Base-by-base conservation (phyloP, 176 grass and related monocot genomes). In the Typha latifolia region DNA sequence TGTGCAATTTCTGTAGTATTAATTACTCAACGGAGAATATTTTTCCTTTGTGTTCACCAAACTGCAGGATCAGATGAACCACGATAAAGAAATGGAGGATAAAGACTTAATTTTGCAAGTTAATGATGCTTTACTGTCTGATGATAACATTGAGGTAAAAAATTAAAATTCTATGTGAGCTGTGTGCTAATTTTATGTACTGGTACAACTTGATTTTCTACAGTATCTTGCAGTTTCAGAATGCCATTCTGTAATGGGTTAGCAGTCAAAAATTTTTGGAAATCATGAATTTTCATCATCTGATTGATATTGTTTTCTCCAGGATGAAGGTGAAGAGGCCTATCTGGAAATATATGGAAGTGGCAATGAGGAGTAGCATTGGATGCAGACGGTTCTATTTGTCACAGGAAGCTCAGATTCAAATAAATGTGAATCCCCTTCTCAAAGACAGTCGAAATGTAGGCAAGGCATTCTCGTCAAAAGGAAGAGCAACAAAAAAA, bases 291-390 rank as follows among this genome's bases (percentile, higher is more conserved):
- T 34, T 32, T 43, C 0, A 29, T 7, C 52, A 18, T 21, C 19
- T 21, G 4, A 57, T 19, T 57, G 15, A 7, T n/a, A n/a, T 53
- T 14, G 13, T 53, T 31, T 72, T 2, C 86, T 48, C 5, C 81
- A 97, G 88, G 85, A 92, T 32, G 85, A 91, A 76, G 88, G 85
- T 21, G 93, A 97, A 59, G 88, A 97, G 52, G 88, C 93, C 26
- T 97, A 97, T 78, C 79, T 97, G 66, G 68, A 80, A 82, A 90
- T 83, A 55, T 92, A 92, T 32, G 55, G 29, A 62, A 82, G 78
- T 14, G 81, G 67, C 3, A 71, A 86, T 16, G 82, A 88, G 66
- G 88, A 84, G 5, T 74, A 79, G 4, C 34, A 37, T 37, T 37
- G 34, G 34, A 37, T 37, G 34, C 34, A 37, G 34, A 7, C 34